Evolutionary conservation across 805 yeast species (phyloP).

Genomic region (Ogataea methanolica): DNA sequence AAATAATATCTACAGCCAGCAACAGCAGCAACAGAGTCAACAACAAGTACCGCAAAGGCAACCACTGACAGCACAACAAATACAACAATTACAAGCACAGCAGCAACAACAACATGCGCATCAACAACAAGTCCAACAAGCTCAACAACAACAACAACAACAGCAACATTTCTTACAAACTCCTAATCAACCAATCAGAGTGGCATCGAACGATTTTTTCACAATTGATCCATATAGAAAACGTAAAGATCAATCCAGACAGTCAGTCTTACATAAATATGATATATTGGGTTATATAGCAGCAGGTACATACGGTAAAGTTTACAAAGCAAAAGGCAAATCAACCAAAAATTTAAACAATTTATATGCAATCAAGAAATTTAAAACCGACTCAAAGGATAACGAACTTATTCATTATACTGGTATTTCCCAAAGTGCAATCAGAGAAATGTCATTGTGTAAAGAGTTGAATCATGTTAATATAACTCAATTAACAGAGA

Average conservation of each 20-base stretch:
- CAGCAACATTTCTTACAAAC: conserved; percentile 12
- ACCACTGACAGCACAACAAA: conserved; percentile 6
- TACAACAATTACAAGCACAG: conserved; percentile 8
- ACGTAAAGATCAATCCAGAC: conserved; percentile 60
- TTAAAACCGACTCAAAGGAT: conserved; percentile 89
- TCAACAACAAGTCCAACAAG: conserved; percentile 21
- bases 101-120: conserved; percentile 5
- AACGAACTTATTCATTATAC: conserved; percentile 81
- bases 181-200: conserved; percentile 36
- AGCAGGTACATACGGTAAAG: conserved; percentile 96
- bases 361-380: conserved; percentile 86
- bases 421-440: conserved; percentile 93
- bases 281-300: conserved; percentile 94
- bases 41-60: conserved; percentile 5
- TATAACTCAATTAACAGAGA: conserved; percentile 74
- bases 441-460: conserved; percentile 93
- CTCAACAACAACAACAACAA: conserved; percentile 5
- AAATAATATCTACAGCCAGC: conserved; percentile 6
- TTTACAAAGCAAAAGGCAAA: conserved; percentile 74
- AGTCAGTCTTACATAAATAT: conserved; percentile 77
- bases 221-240: conserved; percentile 55
- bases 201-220: conserved; percentile 52
- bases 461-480: conserved; percentile 80
- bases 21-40: conserved; percentile 4
- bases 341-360: conserved; percentile 22